These are phyloP conservation scores for Colletotrichum tropicale DNA, from an alignment of 2,329 filamentous ascomycete genomes.

Conservation along the genomic window DNA sequence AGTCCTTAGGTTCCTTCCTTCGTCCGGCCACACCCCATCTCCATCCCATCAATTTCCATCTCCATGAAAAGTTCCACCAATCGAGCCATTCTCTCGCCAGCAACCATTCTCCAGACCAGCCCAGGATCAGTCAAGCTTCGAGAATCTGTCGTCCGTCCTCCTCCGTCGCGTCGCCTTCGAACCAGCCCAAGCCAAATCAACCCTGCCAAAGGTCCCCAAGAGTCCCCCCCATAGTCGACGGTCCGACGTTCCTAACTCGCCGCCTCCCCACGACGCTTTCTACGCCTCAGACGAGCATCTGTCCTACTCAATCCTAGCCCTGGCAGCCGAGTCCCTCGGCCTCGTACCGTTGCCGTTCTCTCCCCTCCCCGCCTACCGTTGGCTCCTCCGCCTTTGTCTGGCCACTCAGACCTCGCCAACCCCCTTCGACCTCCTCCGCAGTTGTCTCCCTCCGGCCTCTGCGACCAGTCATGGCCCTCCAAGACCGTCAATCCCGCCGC, in stretches of 20 bases:
- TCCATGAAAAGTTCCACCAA: slow-evolving; percentile 16
- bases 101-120: background rate
- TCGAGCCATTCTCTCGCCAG: background rate
- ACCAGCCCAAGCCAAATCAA: background rate
- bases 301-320: background rate
- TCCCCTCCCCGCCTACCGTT: background rate
- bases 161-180: background rate
- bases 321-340: background rate
- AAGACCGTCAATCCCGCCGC: slow-evolving; percentile 21
- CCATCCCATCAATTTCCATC: background rate
- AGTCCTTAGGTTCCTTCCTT: background rate
- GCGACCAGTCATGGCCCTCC: slow-evolving; percentile 7
- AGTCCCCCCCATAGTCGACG: slow-evolving; percentile 1
- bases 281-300: background rate
- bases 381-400: background rate
- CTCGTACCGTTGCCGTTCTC: background rate
- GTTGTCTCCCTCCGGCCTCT: background rate
- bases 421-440: slow-evolving; percentile 1
- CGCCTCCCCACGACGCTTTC: background rate
- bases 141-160: background rate
- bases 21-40: background rate
- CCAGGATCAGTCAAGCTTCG: background rate
- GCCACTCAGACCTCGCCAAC: slow-evolving; percentile 3
- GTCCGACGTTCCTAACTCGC: slow-evolving; percentile 14
- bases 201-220: background rate